Percentiles rank a stretch among this genome's conserved stretches.
phyloP scores from a whole-genome alignment of 78 protist genomes.

The Chrysochromulina parva region DNA sequence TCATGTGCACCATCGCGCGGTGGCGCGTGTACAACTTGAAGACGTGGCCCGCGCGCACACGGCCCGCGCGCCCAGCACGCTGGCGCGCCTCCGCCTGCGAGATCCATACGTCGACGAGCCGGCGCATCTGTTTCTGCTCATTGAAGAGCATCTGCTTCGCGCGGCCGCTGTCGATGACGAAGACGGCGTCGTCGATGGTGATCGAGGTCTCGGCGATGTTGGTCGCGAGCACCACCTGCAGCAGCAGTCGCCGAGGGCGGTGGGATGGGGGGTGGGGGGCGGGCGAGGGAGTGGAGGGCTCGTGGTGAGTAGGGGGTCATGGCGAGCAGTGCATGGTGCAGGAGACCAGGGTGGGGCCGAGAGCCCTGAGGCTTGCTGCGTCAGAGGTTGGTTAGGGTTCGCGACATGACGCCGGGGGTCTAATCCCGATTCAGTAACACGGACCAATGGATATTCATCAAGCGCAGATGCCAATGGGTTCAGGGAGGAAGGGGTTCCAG shows the following conservation, averaged over 20 bases:
- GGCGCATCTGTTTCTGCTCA: slow-evolving; percentile 46
- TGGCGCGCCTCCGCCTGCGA: slow-evolving; percentile 33
- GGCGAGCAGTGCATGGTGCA: no score
- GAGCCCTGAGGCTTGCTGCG: no score
- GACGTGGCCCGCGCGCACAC: slow-evolving; percentile 41
- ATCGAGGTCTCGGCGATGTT: slow-evolving; percentile 98
- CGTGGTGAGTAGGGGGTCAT: no score
- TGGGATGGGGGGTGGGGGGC: no score
- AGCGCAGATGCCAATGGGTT: no score
- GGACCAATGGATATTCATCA: no score
- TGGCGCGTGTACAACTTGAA: slow-evolving; percentile 44
- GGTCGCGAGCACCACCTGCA: slow-evolving; percentile 93
- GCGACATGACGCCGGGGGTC: no score
- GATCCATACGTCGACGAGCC: slow-evolving; percentile 56
- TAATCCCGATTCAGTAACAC: no score
- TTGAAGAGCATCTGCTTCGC: slow-evolving; percentile 79
- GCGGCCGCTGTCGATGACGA: slow-evolving; percentile 94
- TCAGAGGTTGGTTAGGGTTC: no score
- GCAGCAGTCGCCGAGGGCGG: not conserved
- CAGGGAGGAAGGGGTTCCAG: no score
- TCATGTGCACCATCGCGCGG: not conserved
- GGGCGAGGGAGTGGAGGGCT: no score
- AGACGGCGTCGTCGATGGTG: slow-evolving; percentile 95
- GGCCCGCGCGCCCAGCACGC: slow-evolving; percentile 65
- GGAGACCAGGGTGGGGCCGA: no score